Evolutionary conservation across 257 asterid genomes (phyloP).

Genomic region (Gardenia jasminoides): DNA sequence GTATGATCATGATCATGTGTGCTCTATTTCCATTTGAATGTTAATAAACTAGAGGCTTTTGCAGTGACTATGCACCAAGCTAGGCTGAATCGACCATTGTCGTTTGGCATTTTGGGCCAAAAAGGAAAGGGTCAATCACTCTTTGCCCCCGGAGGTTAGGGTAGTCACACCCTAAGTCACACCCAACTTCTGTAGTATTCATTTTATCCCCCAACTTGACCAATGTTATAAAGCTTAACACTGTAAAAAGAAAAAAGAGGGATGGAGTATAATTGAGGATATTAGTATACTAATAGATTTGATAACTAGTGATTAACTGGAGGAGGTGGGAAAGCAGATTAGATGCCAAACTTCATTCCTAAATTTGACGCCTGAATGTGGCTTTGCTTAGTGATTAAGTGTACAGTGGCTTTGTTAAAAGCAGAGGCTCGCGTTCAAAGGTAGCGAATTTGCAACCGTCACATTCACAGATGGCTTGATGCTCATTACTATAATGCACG

Average conservation of each 20-base stretch:
- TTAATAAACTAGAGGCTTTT: too few species aligned
- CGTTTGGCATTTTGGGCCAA: background rate
- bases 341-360: background rate
- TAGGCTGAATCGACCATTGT: background rate
- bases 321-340: background rate
- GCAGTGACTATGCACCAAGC: background rate
- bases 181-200: too few species aligned
- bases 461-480: background rate
- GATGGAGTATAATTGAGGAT: too few species aligned
- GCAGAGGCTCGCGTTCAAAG: slow-evolving; percentile 10
- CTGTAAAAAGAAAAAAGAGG: too few species aligned
- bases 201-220: too few species aligned
- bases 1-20: too few species aligned
- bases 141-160: too few species aligned
- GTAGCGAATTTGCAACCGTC: background rate
- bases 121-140: too few species aligned
- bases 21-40: too few species aligned
- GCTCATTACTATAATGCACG: too few species aligned
- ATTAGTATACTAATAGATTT: background rate
- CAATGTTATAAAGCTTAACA: too few species aligned
- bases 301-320: background rate
- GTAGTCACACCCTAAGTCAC: too few species aligned
- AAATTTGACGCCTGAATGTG: background rate
- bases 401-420: background rate
- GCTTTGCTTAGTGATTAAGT: background rate